These are phyloP conservation scores for Catunica adiposa DNA, from an alignment of 2,329 filamentous ascomycete species.

Conservation along the genomic window DNA sequence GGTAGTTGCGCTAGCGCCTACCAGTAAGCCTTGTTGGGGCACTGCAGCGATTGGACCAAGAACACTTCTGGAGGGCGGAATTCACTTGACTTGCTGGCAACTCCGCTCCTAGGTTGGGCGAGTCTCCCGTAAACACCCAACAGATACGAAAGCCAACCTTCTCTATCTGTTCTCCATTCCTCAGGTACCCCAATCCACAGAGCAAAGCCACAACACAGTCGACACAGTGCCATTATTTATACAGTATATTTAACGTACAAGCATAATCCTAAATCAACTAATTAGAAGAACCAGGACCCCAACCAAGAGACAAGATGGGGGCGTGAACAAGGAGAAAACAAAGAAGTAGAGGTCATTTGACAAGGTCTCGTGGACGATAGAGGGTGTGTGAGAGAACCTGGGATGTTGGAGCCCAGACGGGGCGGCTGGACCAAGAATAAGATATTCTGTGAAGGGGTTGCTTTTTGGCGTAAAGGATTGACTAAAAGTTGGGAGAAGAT, in stretches of 20 bases:
- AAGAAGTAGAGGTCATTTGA: constrained; percentile 1
- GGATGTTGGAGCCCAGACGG: background rate
- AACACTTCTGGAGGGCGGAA: background rate
- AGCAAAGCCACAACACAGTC: background rate
- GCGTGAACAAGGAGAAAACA: background rate
- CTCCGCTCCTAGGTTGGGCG: background rate
- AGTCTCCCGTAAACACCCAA: background rate
- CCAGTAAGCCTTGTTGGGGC: too few relatives aligned
- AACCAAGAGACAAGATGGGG: background rate
- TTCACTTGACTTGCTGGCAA: background rate
- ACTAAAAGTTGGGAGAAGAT: too few relatives aligned
- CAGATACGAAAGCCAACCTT: too few relatives aligned
- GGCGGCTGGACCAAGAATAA: too few relatives aligned
- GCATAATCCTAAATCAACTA: background rate
- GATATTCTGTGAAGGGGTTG: too few relatives aligned
- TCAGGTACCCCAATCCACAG: background rate
- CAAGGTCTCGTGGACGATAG: background rate
- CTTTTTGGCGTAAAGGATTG: too few relatives aligned
- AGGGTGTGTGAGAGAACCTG: background rate
- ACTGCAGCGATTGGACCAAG: too few relatives aligned
- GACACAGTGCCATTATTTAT: background rate
- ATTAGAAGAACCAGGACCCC: background rate
- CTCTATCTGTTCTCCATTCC: background rate
- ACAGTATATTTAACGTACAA: background rate
- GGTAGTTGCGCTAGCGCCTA: too few relatives aligned